Evolutionary conservation across 2,329 filamentous ascomycete genomes (phyloP), one percentile per base, ranked within the genome.

Genomic region (Orbilia quercus): DNA sequence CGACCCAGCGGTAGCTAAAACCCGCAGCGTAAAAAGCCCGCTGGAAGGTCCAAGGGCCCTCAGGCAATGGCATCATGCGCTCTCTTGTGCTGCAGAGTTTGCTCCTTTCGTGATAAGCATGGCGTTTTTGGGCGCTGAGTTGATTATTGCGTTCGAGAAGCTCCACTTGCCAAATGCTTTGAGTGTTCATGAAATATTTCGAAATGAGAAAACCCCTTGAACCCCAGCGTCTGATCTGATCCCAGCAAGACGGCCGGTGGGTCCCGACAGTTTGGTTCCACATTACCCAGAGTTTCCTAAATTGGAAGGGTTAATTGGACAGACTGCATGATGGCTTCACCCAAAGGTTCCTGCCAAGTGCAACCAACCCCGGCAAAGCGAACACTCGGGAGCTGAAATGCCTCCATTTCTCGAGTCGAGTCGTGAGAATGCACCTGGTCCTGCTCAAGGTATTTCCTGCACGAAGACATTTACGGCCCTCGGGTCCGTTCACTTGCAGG

Each of bases 231-330:
- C 51, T 72, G 51, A 58, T 67, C 38, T 53, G 28, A 72, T 72
- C 67, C 67, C 67, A 72, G 67, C 45, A 72, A 65, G 67, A 72
- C 67, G 67, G 67, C 67, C 59, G 59, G 67, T 72, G 67, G 67
- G 67, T 72, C 67, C 67, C 67, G 67, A 72, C 67, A 72, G 67
- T 72, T 65, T 72, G 67, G 67, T 64, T 23, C 53, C 7, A 25
- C 44, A 50, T 16, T 50, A 16, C 31, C 36, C 31, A 42, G 53
- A 40, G 45, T 65, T 72, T 72, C 67, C 67, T 59, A 23, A 57
- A 64, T 22, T 65, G 67, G 67, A 28, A 72, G 53, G 67, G 64
- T 72, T 72, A 72, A 72, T 72, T 72, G 66, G 66, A 72, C 38
- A 51, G 66, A 71, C 57, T 63, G 66, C 66, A 71, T 36, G 51